These are phyloP conservation scores for Alternaria longipes DNA, from an alignment of 2,329 filamentous ascomycete genomes.

Conservation along the genomic window DNA sequence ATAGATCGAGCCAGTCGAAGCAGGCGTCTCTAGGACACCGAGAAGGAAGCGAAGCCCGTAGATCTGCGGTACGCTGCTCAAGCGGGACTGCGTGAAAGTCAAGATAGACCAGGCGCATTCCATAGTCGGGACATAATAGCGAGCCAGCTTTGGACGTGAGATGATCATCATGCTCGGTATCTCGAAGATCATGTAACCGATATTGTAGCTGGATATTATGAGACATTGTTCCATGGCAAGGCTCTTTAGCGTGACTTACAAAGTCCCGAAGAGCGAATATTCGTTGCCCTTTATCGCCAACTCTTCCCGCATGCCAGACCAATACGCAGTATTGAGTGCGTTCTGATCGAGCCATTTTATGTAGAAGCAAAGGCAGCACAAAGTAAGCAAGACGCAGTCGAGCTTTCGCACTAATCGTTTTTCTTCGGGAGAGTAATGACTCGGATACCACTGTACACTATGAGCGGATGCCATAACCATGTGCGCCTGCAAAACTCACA, in stretches of 20 bases:
- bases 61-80: constrained; percentile 43
- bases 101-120: constrained; percentile 49
- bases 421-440: constrained; percentile 30
- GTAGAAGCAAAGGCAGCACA: constrained; percentile 35
- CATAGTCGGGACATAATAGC: constrained; percentile 44
- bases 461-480: neutral
- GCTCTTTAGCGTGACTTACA: constrained; percentile 1
- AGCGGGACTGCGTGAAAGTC: constrained; percentile 44
- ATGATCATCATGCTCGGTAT: constrained; percentile 46
- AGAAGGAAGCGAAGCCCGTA: constrained; percentile 49
- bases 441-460: constrained; percentile 26
- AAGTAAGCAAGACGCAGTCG: constrained; percentile 28
- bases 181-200: constrained; percentile 47
- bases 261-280: constrained; percentile 60
- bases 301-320: constrained; percentile 34
- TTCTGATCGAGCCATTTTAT: constrained; percentile 38
- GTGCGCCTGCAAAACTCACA: neutral
- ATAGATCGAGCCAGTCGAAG: constrained; percentile 39
- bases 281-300: constrained; percentile 60
- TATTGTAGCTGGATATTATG: constrained; percentile 28
- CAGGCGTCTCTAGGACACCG: constrained; percentile 39
- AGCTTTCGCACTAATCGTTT: constrained; percentile 32
- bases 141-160: constrained; percentile 43
- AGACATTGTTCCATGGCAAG: neutral
- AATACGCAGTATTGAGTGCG: constrained; percentile 29